Conservation (phyloP, 495 filamentous ascomycete species). For the Collariella sp. region DNA sequence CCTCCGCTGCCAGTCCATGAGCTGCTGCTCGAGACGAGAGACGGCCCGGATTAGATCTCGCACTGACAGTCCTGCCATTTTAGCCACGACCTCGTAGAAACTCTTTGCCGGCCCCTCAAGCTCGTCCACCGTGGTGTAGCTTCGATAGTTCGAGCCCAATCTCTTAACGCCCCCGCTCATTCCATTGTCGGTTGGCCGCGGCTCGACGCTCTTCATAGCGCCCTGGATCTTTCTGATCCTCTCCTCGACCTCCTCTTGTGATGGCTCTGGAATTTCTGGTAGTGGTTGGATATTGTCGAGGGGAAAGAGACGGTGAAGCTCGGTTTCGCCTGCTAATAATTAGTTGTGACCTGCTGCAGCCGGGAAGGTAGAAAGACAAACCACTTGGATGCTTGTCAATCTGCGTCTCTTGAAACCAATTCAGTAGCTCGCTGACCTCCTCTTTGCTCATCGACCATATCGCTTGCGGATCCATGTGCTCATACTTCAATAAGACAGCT, state of each 20-base stretch:
- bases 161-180: constrained; percentile 1
- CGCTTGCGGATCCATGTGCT: constrained; percentile 54
- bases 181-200: background rate
- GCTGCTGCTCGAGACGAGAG: constrained; percentile 16
- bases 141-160: constrained; percentile 13
- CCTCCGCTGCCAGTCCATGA: constrained; percentile 12
- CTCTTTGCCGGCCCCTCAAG: constrained; percentile 17
- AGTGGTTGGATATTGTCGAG: constrained; percentile 16
- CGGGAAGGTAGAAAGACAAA: constrained; percentile 13
- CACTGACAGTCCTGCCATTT: constrained; percentile 15
- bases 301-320: constrained; percentile 43
- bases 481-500: constrained; percentile 14
- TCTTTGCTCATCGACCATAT: constrained; percentile 56
- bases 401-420: constrained; percentile 80
- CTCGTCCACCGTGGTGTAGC: constrained; percentile 14
- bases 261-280: constrained; percentile 19
- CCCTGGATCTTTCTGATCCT: constrained; percentile 16
- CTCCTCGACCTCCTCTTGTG: constrained; percentile 24
- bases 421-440: constrained; percentile 74
- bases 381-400: constrained; percentile 39
- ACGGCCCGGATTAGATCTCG: constrained; percentile 21
- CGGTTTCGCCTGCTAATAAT: constrained; percentile 21
- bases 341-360: background rate
- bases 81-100: constrained; percentile 22
- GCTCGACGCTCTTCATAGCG: constrained; percentile 12